These are phyloP conservation scores for Hirschioporus abietinus DNA, from an alignment of 768 basidiomycete species.

Conservation along the genomic window DNA sequence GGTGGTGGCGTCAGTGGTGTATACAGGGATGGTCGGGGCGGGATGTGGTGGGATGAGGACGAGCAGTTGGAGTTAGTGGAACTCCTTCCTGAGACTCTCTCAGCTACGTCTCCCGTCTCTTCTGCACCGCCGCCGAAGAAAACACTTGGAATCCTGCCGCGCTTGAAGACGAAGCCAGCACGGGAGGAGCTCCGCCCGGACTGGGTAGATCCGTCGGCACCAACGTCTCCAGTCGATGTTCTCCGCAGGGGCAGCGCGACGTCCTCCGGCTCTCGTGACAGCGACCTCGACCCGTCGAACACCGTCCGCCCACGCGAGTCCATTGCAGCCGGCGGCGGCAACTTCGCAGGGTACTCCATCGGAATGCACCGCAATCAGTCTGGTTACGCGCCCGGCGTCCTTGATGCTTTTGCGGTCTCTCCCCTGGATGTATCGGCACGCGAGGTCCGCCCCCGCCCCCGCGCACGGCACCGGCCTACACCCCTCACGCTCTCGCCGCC, in stretches of 20 bases:
- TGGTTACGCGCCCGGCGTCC: background rate
- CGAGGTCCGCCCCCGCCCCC: slow-evolving; percentile 17
- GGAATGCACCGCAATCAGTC: background rate
- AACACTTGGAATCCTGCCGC: slow-evolving; percentile 19
- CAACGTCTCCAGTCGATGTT: slow-evolving; percentile 30
- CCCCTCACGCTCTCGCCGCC: slow-evolving; percentile 34
- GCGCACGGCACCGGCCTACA: slow-evolving; percentile 35
- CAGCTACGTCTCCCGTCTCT: background rate
- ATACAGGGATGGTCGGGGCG: slow-evolving; percentile 55
- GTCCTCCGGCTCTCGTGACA: slow-evolving; percentile 20
- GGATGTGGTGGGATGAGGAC: slow-evolving; percentile 67
- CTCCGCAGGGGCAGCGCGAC: slow-evolving; percentile 31
- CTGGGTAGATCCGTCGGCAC: slow-evolving; percentile 21
- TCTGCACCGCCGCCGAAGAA: slow-evolving; percentile 15
- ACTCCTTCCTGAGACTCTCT: slow-evolving; percentile 37
- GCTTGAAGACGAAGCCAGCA: background rate
- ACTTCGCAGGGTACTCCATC: background rate
- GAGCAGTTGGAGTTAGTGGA: slow-evolving; percentile 67
- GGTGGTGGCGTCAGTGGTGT: slow-evolving; percentile 41
- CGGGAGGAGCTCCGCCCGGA: background rate
- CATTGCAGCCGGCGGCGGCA: background rate
- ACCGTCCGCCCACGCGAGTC: slow-evolving; percentile 14
- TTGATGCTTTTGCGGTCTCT: slow-evolving; percentile 8
- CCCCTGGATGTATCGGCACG: slow-evolving; percentile 12
- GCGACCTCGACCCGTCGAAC: slow-evolving; percentile 17